Evolutionary conservation across 768 basidiomycete species (phyloP), one percentile per base, ranked within the genome.

Genomic region (Holtermannia corniformis): DNA sequence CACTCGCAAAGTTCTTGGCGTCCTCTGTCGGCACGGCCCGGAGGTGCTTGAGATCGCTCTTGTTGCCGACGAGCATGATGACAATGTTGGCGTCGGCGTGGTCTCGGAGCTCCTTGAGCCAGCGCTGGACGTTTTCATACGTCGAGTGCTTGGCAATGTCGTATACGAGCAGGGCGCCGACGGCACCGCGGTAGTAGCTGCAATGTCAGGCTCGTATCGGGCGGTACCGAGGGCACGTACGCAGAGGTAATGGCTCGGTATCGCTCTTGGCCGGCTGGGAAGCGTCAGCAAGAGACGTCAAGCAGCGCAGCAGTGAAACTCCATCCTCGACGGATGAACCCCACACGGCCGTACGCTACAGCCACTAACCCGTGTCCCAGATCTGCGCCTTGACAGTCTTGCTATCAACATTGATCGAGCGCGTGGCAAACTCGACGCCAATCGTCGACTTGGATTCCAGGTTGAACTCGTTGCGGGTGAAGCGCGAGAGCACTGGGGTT

Each of bases 391-490:
- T 97, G 63, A 99, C 81, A 2, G 84, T 91, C 82, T 97, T 97
- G 40, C 82, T 82, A 70, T 97, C 93, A n/a, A 97, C 87, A 61
- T 80, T 86, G 72, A 90, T 88, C 16, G 88, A 87, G 67, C 95
- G 82, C 41, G 93, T 96, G 3, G 93, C 95, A 65, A 99, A 99
- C 75, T 97, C 93, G 63, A 99, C 93, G 50, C 95, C 93, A 73
- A 99, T 97, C 21, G 95, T 99, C 56, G 93, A 97, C 78, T 97
- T 96, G 42, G 91, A 90, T 71, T 97, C 95, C 62, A 93, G 80
- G 78, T 92, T 95, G 82, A 99, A 99, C 75, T 97, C 92, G 71
- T 96, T 96, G 64, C 92, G 84, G 62, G 95, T 99, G 82, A 99
- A 99, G 70, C 95, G 90, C 76, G 91, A 93, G 72, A 99, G 91